phyloP scores from a whole-genome alignment of 495 filamentous ascomycete genomes.

The Podospora pseudoanserina region DNA sequence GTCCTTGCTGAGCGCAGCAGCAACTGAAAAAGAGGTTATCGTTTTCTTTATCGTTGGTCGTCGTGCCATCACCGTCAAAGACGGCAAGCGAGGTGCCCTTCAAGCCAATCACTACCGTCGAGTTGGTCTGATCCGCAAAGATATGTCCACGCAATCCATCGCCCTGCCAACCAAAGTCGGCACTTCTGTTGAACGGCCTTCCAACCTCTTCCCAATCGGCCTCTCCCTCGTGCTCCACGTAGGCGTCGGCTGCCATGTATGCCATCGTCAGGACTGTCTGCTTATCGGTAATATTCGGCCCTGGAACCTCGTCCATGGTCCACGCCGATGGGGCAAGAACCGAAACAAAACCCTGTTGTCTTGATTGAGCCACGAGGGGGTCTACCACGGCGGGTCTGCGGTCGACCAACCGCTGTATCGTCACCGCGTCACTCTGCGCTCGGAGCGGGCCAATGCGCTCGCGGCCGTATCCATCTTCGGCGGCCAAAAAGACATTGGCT shows the following conservation, averaged over 20 bases:
- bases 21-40: slow-evolving; percentile 98
- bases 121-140: slow-evolving; percentile 79
- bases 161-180: slow-evolving; percentile 81
- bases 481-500: slow-evolving; percentile 59
- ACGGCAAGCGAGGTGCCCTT: slow-evolving; percentile 89
- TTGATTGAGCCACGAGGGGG: slow-evolving; percentile 64
- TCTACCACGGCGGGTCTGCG: slow-evolving; percentile 72
- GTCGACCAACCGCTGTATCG: slow-evolving; percentile 77
- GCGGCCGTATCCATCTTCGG: slow-evolving; percentile 57
- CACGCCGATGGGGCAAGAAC: slow-evolving; percentile 67
- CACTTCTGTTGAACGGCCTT: slow-evolving; percentile 73
- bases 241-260: slow-evolving; percentile 82
- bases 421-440: slow-evolving; percentile 55
- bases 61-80: slow-evolving; percentile 92
- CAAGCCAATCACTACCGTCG: slow-evolving; percentile 82
- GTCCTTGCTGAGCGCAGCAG: slow-evolving; percentile 90
- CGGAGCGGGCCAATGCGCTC: slow-evolving; percentile 48
- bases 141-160: slow-evolving; percentile 92
- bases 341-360: slow-evolving; percentile 56
- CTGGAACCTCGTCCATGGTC: slow-evolving; percentile 73
- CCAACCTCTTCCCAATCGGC: slow-evolving; percentile 83
- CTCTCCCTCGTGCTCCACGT: slow-evolving; percentile 65
- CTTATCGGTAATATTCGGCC: slow-evolving; percentile 83
- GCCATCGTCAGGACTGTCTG: slow-evolving; percentile 79
- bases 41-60: slow-evolving; percentile 94